Percentiles rank a stretch among this genome's conserved stretches.
Evolutionary conservation across 1,284 basidiomycete genomes (phyloP).

Genomic region (Ceraceosorus guamensis): DNA sequence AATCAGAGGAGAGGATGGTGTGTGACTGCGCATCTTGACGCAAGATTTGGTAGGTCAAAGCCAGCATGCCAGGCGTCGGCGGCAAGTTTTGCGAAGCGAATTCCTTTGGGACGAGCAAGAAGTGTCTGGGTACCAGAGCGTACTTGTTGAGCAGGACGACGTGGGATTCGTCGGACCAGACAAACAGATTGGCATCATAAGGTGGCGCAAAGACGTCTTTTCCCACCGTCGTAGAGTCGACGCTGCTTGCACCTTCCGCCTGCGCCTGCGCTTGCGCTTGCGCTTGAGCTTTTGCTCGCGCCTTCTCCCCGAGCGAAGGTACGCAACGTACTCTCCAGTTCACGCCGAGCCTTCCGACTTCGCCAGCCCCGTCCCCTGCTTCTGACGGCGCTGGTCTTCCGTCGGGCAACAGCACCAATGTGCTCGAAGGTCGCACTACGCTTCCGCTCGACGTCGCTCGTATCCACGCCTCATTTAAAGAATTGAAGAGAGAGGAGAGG

Average conservation of each 20-base stretch:
- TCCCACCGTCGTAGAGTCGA: slow-evolving; percentile 19
- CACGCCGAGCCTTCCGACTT: background rate
- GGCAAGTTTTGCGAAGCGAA: slow-evolving; percentile 40
- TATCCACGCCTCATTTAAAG: too few relatives aligned
- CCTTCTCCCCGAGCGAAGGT: slow-evolving; percentile 40
- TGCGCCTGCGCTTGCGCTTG: background rate
- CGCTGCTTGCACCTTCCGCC: background rate
- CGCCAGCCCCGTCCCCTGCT: too few relatives aligned
- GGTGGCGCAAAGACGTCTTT: slow-evolving; percentile 44
- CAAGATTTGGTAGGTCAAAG: slow-evolving; percentile 33
- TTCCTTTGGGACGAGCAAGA: slow-evolving; percentile 37
- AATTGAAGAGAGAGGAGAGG: too few relatives aligned
- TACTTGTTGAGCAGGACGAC: slow-evolving; percentile 38
- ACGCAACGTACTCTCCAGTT: slow-evolving; percentile 39
- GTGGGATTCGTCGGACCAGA: slow-evolving; percentile 32
- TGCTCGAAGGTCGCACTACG: too few relatives aligned
- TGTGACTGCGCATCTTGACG: slow-evolving; percentile 8
- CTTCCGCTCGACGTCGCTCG: too few relatives aligned
- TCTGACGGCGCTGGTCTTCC: too few relatives aligned
- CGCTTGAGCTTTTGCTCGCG: background rate
- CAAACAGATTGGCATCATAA: slow-evolving; percentile 42
- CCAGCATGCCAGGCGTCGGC: slow-evolving; percentile 30
- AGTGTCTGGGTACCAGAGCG: slow-evolving; percentile 43
- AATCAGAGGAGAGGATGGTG: too few relatives aligned
- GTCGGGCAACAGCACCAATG: too few relatives aligned